A percentile compares a stretch with the other conserved stretches of the same genome.
Conservation (phyloP, 169 alveolate species). For the Plasmodium ovale region DNA sequence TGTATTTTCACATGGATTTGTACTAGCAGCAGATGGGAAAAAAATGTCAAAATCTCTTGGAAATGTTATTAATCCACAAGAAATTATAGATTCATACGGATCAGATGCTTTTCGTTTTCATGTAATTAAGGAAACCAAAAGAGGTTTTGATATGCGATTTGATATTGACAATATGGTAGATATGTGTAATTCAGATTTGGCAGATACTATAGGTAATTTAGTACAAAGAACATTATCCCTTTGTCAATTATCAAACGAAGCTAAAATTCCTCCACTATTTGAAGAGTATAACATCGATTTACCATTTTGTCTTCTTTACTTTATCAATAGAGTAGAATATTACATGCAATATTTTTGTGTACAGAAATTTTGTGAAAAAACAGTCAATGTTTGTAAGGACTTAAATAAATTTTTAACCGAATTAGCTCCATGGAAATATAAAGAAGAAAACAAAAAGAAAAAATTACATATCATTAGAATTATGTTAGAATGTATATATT, state of each 20-base stretch:
- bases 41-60: conserved; percentile 95
- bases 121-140: conserved; percentile 82
- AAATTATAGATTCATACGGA: conserved; percentile 81
- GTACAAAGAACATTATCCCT: conserved; percentile 86
- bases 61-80: conserved; percentile 90
- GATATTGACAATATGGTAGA: conserved; percentile 84
- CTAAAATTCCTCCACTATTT: conserved; percentile 82
- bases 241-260: conserved; percentile 81
- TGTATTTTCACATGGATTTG: conserved; percentile 95
- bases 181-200: conserved; percentile 87
- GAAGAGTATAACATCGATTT: conserved; percentile 73
- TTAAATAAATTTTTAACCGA: conserved; percentile 90
- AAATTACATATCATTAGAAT: conserved; percentile 87
- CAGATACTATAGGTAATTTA: conserved; percentile 90
- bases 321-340: conserved; percentile 74
- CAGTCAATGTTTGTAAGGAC: conserved; percentile 85
- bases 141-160: conserved; percentile 86
- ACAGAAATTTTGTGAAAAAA: conserved; percentile 85
- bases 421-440: conserved; percentile 91
- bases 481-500: conserved; percentile 92
- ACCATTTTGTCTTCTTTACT: conserved; percentile 86
- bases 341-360: conserved; percentile 75
- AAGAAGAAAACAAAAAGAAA: conserved; percentile 68
- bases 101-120: conserved; percentile 86
- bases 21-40: conserved; percentile 93